Evolutionary conservation across 78 protist genomes (phyloP).

Genomic region (Planoprotostelium fungivorum): DNA sequence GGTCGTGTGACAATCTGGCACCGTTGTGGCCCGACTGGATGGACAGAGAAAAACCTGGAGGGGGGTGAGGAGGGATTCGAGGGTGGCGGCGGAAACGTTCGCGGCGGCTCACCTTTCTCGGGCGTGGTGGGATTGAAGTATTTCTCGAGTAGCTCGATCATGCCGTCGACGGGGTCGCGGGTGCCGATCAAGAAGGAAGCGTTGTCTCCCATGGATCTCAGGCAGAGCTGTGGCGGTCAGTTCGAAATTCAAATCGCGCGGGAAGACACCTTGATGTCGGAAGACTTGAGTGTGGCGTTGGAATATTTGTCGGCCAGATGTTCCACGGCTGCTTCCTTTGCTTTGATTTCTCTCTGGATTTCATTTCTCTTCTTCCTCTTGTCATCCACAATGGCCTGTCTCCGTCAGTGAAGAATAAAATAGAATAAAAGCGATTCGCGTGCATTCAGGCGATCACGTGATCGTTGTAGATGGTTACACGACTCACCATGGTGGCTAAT

Average conservation of each 20-base stretch:
- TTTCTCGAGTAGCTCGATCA: constrained; percentile 28
- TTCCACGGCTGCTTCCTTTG: constrained; percentile 77
- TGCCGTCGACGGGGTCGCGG: constrained; percentile 47
- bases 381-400: not conserved
- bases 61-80: not conserved
- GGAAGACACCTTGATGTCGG: constrained; percentile 25
- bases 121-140: constrained; percentile 38
- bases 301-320: constrained; percentile 41
- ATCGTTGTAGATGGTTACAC: not conserved
- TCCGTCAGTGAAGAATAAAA: not conserved
- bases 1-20: constrained; percentile 84
- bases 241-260: constrained; percentile 18
- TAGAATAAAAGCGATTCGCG: not conserved
- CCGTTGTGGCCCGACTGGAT: constrained; percentile 51
- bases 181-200: constrained; percentile 49
- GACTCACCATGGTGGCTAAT: constrained; percentile 64
- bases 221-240: constrained; percentile 53
- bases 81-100: not conserved
- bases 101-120: constrained; percentile 3
- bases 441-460: not conserved
- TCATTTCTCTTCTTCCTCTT: constrained; percentile 15
- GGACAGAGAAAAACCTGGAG: constrained; percentile 21
- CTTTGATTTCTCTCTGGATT: constrained; percentile 38
- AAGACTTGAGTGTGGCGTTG: not conserved
- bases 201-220: constrained; percentile 80